phyloP scores from a whole-genome alignment of 2,329 filamentous ascomycete species.

The Sporothrix mexicana region DNA sequence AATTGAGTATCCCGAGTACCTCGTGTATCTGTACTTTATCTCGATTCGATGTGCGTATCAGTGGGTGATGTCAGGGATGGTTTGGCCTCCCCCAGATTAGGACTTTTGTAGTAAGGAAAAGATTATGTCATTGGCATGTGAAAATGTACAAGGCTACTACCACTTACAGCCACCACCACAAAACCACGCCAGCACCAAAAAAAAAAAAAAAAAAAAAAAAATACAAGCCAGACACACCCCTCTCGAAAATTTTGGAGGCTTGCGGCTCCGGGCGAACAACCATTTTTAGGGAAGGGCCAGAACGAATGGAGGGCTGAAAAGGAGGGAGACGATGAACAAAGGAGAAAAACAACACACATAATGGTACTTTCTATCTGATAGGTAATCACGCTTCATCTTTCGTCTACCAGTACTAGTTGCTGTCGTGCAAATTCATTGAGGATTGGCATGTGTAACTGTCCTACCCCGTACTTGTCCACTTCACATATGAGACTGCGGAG shows the following conservation, averaged over 20 bases:
- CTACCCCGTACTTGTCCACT: neutral
- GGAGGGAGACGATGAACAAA: neutral
- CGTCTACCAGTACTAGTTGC: neutral
- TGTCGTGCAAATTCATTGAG: neutral
- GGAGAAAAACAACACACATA: neutral
- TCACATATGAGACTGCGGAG: neutral
- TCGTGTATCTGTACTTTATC: neutral
- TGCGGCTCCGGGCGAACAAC: slow-evolving; percentile 22
- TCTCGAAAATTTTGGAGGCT: neutral
- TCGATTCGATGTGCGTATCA: neutral
- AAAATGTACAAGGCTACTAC: slow-evolving; percentile 12
- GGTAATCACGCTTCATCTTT: too few species aligned
- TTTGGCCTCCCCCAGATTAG: neutral
- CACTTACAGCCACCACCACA: neutral
- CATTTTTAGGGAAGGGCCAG: slow-evolving; percentile 4
- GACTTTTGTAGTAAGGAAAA: neutral
- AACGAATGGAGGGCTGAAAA: neutral
- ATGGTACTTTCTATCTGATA: neutral
- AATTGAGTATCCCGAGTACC: neutral
- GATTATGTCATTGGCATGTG: slow-evolving; percentile 31
- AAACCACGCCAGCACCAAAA: neutral
- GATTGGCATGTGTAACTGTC: neutral
- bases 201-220: neutral
- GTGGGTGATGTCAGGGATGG: slow-evolving; percentile 17
- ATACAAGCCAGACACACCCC: neutral